Percentiles rank a stretch among this genome's conserved stretches.
Evolutionary conservation across 257 asterid species (phyloP).

Genomic region (Henckelia pumila): DNA sequence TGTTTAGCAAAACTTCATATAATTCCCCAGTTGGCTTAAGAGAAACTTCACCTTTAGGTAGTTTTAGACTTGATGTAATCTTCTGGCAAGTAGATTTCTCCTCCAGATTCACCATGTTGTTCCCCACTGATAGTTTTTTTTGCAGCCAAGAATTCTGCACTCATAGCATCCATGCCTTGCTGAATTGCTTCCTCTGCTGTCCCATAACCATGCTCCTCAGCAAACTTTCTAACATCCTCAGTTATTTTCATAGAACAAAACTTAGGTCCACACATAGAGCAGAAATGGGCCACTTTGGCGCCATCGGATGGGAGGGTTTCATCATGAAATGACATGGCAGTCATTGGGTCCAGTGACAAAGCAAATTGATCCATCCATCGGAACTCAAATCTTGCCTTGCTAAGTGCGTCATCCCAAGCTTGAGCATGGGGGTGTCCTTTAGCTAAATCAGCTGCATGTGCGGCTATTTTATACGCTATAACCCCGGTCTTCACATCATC

Average conservation of each 20-base stretch:
- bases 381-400: constrained; percentile 97
- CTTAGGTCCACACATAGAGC: constrained; percentile 98
- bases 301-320: constrained; percentile 94
- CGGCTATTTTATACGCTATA: constrained; percentile 82
- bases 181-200: constrained; percentile 81
- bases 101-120: constrained; percentile 94
- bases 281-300: constrained; percentile 97
- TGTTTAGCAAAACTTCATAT: neutral
- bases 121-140: constrained; percentile 88
- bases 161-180: constrained; percentile 93
- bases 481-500: constrained; percentile 89
- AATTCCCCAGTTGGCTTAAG: neutral
- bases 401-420: constrained; percentile 87
- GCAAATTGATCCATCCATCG: constrained; percentile 97
- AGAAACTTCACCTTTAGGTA: constrained; percentile 37
- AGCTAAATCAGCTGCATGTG: constrained; percentile 93
- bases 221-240: constrained; percentile 87
- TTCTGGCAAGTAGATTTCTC: constrained; percentile 89
- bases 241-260: constrained; percentile 97
- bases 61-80: constrained; percentile 46
- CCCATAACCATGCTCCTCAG: constrained; percentile 95
- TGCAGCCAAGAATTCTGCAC: constrained; percentile 82
- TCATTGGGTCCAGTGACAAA: constrained; percentile 84
- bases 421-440: constrained; percentile 88
- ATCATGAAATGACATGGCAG: constrained; percentile 92